Conservation (phyloP, 108 stramenopile species). For the Epithemia pelagica region DNA sequence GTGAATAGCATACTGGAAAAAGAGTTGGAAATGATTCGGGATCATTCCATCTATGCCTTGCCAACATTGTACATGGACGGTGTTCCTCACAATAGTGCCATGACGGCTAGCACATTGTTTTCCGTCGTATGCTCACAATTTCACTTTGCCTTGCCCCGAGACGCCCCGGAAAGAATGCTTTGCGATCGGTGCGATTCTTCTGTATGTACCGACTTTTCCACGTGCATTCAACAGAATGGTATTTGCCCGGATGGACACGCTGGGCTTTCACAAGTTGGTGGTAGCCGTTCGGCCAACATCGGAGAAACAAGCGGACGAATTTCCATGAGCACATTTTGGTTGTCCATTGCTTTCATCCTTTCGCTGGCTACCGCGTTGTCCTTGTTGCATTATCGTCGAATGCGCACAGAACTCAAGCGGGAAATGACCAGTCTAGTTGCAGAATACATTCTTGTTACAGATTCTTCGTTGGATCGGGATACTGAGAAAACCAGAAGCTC, state of each 20-base stretch:
- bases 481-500: no score
- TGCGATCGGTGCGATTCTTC: not conserved
- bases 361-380: not conserved
- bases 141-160: not conserved
- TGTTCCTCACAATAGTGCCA: not conserved
- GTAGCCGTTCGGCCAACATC: not conserved
- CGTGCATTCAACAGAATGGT: not conserved
- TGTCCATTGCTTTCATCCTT: not conserved
- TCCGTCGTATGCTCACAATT: not conserved
- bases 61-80: not conserved
- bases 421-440: not conserved
- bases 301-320: not conserved
- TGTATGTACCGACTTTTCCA: not conserved
- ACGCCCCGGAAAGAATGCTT: not conserved
- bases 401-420: not conserved
- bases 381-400: not conserved
- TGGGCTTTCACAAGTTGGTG: not conserved
- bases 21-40: not conserved
- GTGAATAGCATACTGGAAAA: not conserved
- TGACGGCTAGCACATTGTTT: not conserved
- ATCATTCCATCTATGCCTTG: not conserved
- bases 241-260: not conserved
- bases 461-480: no score
- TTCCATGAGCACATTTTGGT: not conserved
- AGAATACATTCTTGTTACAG: not conserved